Conservation (phyloP, 2,329 filamentous ascomycete genomes). For the Blastomyces silverae region DNA sequence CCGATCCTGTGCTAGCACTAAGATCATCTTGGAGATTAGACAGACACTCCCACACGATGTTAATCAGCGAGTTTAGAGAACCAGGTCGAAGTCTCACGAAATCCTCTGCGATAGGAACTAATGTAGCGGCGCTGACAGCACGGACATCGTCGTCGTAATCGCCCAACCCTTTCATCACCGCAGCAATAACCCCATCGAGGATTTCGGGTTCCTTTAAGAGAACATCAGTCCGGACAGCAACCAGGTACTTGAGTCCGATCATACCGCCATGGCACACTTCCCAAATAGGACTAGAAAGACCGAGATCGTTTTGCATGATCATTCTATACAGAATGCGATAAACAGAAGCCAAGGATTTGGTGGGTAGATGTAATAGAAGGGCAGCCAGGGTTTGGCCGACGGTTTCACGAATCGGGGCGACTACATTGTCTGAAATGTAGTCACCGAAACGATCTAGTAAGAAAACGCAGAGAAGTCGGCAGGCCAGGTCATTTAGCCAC, state of each 20-base stretch:
- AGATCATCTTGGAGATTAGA: conserved; percentile 95
- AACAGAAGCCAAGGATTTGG: conserved; percentile 71
- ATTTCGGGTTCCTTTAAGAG: conserved; percentile 75
- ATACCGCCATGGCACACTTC: conserved; percentile 96
- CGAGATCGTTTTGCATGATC: conserved; percentile 82
- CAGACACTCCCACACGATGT: conserved; percentile 95
- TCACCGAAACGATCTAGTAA: conserved; percentile 98
- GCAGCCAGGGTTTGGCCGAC: conserved; percentile 91
- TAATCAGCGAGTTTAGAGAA: conserved; percentile 73
- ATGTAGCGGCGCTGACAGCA: conserved; percentile 91
- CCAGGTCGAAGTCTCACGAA: conserved; percentile 78
- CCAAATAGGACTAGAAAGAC: conserved; percentile 70
- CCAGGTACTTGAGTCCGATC: conserved; percentile 91
- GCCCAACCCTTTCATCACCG: conserved; percentile 89
- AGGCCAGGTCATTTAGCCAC: conserved; percentile 94
- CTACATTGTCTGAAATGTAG: conserved; percentile 94
- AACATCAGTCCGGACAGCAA: conserved; percentile 88
- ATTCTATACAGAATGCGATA: conserved; percentile 80
- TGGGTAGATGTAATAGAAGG: conserved; percentile 73
- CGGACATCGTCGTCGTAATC: conserved; percentile 93
- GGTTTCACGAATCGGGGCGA: conserved; percentile 91
- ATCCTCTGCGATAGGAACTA: conserved; percentile 93
- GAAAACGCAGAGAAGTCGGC: conserved; percentile 86
- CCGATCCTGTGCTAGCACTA: conserved; percentile 92
- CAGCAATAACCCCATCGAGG: conserved; percentile 85